Conservation (phyloP, 2,329 filamentous ascomycete species). For the Ciborinia camelliae region DNA sequence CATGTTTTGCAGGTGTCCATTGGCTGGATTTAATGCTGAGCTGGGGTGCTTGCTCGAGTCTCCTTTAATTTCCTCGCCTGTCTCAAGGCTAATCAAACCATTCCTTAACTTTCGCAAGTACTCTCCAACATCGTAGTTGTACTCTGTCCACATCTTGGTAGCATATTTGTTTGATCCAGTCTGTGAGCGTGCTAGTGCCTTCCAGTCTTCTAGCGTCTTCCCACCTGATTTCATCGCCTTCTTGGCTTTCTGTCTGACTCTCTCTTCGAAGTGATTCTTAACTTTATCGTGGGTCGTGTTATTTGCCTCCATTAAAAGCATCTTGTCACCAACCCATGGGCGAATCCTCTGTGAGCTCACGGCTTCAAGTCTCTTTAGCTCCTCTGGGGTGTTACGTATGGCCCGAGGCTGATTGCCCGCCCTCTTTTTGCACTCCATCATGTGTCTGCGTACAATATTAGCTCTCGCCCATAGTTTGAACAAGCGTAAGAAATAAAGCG, state of each 20-base stretch:
- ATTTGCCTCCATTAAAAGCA: background rate
- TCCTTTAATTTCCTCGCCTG: background rate
- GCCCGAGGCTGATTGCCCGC: background rate
- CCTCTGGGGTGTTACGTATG: background rate
- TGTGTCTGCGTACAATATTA: background rate
- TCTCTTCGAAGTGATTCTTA: background rate
- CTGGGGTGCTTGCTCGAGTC: background rate
- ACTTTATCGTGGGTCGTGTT: background rate
- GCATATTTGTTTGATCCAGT: background rate
- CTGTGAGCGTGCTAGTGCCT: background rate
- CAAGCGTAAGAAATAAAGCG: background rate
- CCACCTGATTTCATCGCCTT: background rate
- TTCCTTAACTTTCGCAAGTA: background rate
- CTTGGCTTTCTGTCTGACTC: background rate
- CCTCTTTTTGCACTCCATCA: background rate
- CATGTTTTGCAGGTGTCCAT: background rate
- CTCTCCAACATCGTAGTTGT: background rate
- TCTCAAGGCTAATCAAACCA: conserved; percentile 6
- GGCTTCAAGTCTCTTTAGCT: background rate
- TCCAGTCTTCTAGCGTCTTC: background rate
- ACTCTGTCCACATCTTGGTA: background rate
- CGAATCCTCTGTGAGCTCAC: background rate
- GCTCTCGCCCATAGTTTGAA: background rate
- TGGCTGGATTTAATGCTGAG: background rate
- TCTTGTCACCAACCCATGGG: background rate